A percentile compares a stretch with the other conserved stretches of the same genome.
Evolutionary conservation across 1,284 basidiomycete genomes (phyloP).

Genomic region (Rhodotorula sp.): DNA sequence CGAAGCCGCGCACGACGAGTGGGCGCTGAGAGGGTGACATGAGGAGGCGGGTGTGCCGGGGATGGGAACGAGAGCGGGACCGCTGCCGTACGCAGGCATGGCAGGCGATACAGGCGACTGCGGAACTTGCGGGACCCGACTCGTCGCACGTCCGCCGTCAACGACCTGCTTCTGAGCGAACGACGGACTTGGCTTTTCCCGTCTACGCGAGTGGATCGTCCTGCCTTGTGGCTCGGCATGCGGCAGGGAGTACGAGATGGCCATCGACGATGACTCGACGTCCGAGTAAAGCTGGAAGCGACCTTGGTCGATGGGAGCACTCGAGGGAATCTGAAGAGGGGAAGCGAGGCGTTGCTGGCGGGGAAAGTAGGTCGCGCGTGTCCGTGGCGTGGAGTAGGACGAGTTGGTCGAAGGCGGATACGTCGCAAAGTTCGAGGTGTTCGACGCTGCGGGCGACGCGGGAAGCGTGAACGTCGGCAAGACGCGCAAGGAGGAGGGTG

Average conservation of each 20-base stretch:
- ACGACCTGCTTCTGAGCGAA: not conserved
- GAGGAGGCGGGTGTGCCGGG: not conserved
- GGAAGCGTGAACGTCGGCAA: slow-evolving; percentile 2
- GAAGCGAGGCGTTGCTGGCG: slow-evolving; percentile 14
- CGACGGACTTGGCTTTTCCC: not conserved
- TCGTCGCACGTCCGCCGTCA: not conserved
- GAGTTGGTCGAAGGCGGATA: not conserved
- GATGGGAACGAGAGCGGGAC: slow-evolving; percentile 10
- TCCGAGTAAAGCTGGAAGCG: slow-evolving; percentile 24
- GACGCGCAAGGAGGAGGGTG: not conserved
- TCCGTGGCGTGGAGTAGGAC: not conserved
- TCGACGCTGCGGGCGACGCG: not conserved
- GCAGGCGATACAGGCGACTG: slow-evolving; percentile 20
- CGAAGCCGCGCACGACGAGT: too few relatives aligned
- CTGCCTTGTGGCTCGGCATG: slow-evolving; percentile 7
- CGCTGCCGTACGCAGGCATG: not conserved
- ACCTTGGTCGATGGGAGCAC: slow-evolving; percentile 15
- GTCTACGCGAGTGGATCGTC: slow-evolving; percentile 13
- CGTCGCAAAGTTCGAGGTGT: not conserved
- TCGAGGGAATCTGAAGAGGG: slow-evolving; percentile 4
- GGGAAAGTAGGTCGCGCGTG: too few relatives aligned
- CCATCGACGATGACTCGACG: slow-evolving; percentile 23
- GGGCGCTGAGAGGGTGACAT: too few relatives aligned
- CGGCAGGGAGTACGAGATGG: slow-evolving; percentile 17
- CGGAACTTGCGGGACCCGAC: not conserved